Evolutionary conservation across 768 basidiomycete genomes (phyloP), one percentile per base, ranked within the genome.

Genomic region (Tylopilus sp.): DNA sequence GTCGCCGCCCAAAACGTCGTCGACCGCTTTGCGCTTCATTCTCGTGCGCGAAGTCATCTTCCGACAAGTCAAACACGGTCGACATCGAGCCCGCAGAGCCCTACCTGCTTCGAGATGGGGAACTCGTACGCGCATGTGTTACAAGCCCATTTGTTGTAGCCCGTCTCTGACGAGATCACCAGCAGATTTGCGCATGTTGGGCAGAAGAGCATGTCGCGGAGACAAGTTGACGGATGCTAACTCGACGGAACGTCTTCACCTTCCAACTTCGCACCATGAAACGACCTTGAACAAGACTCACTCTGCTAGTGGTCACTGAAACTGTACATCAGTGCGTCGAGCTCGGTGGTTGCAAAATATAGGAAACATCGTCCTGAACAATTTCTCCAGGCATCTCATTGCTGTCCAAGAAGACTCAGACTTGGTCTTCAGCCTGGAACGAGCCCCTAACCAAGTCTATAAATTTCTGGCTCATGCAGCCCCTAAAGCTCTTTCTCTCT

Each of bases 121-220:
- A 95, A 98, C 64, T 98, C 92, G 67, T 98, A 99, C 4, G 97
- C 86, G 67, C 97, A 98, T 2, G 88, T 85, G 61, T 90, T 89
- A 67, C 94, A 98, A 0, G 86, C 86, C 88, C 92, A 96, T 76
- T 92, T 93, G 74, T 96, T 89, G 68, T 84, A 85, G 1, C 88
- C 86, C 0, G 85, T 85, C 55, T 89, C 87, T 7, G 81, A 75
- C 6, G 86, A 89, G 45, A 92, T 85, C 41, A 87, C 78, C 16
- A 95, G 81, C 40, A 92, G 77, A 70, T 98, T 98, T 26, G 90
- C 84, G 64, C 96, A 98, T 48, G 87, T 91, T 28, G 96, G 96
- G 67, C 96, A 98, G 77, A 96, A 96, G 31, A 95, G 77, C 92
- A 96, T 53, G 22, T 26, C 25, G 16, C 16, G 34, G 34, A 17